Evolutionary conservation across 2,329 filamentous ascomycete species (phyloP).

Genomic region (Fusarium cicatricum): DNA sequence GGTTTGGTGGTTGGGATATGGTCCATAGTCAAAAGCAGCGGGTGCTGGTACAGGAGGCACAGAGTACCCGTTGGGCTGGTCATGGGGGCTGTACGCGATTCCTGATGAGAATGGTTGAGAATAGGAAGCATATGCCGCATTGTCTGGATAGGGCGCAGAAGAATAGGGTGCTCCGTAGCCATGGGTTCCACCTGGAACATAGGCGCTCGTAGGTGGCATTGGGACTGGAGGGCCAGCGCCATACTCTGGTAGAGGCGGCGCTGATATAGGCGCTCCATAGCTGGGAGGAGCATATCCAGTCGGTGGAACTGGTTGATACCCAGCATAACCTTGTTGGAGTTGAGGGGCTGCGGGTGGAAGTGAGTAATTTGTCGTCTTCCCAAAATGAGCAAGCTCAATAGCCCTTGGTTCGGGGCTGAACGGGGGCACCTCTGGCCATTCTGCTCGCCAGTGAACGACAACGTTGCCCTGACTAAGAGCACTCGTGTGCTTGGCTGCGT

Average conservation of each 20-base stretch:
- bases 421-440: conserved; percentile 80
- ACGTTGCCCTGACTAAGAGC: conserved; percentile 74
- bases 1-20: conserved; percentile 11
- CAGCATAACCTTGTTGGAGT: conserved; percentile 14
- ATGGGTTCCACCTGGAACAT: conserved; percentile 15
- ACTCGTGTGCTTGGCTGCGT: conserved; percentile 80
- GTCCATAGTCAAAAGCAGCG: conserved; percentile 3
- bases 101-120: conserved; percentile 9
- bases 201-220: conserved; percentile 9
- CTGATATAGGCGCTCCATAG: conserved; percentile 21
- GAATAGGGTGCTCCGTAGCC: conserved; percentile 21
- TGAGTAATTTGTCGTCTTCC: conserved; percentile 9
- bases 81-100: conserved; percentile 4
- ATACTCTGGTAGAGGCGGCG: conserved; percentile 6
- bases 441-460: conserved; percentile 80
- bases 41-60: not conserved
- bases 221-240: conserved; percentile 9
- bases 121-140: conserved; percentile 23
- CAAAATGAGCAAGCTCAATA: conserved; percentile 32
- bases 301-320: conserved; percentile 16
- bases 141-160: conserved; percentile 19
- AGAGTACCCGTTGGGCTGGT: conserved; percentile 9
- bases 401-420: conserved; percentile 69
- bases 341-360: not conserved
- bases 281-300: conserved; percentile 23